Base-by-base conservation (phyloP, 257 asterid genomes). In the Scutellaria barbata region DNA sequence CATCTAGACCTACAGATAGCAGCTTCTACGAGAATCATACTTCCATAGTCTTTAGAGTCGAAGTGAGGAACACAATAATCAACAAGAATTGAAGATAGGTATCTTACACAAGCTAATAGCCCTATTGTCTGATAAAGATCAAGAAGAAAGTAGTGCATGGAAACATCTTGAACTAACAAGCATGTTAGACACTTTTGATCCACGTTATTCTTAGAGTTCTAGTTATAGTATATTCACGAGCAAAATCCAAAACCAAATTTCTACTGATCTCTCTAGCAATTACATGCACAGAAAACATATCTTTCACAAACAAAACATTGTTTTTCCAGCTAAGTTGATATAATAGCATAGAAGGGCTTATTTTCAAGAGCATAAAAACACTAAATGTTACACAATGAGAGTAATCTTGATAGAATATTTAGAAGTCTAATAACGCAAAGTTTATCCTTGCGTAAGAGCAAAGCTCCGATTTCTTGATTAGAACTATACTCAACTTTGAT, bases 371-470 rank as follows among this genome's bases (percentile, higher is more conserved):
- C 41, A 43, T 11, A 46, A 22, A 40, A 13, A 4, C 42, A 51
- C 13, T 47, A 52, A 65, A 43, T n/a, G 59, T 61, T 45, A 10
- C 61, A 16, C 1, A 73, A 74, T 45, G 35, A 45, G 40, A 45
- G 25, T 45, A 42, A 54, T 16, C 43, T 73, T 5, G 18, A 30
- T 14, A n/a, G 54, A 9, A 51, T 56, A 66, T 8, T 39, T 39
- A 9, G 53, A 62, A 39, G 41, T 14, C 42, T 33, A 35, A 14
- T 2, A 10, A 64, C 14, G 14, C 16, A 33, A 22, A 66, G 3
- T 13, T 46, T 14, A 30, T 22, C 25, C 10, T 22, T 63, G 6
- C 22, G 54, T 25, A 58, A 66, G 47, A 8, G 37, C 25, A 25
- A 62, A 53, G 25, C 68, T 46, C 30, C 43, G 5, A 11, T 25